phyloP scores from a whole-genome alignment of 1,284 basidiomycete genomes.

The Tausonia pullulans region DNA sequence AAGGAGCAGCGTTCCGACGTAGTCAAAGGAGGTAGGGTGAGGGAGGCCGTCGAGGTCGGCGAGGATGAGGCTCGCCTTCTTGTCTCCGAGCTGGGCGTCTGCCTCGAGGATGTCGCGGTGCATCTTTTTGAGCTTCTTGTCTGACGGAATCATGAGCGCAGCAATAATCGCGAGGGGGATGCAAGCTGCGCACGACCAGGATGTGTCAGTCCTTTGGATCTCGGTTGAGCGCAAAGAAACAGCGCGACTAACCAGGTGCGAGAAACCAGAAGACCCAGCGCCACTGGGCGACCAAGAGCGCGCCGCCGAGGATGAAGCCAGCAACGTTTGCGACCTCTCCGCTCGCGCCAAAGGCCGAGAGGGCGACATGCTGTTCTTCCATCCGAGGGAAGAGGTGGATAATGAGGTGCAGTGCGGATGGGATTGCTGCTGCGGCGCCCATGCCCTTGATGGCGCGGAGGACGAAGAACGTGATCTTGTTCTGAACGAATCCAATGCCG shows the following conservation, averaged over 20 bases:
- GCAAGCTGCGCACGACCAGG: neutral
- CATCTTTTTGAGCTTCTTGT: neutral
- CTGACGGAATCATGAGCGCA: neutral
- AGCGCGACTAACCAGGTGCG: neutral
- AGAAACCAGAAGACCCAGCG: constrained; percentile 16
- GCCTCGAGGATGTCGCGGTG: neutral
- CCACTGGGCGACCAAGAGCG: constrained; percentile 27
- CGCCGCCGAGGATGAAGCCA: constrained; percentile 19
- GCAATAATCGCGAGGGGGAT: neutral
- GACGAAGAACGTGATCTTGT: neutral
- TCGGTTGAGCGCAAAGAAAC: no score
- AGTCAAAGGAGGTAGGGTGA: constrained; percentile 19
- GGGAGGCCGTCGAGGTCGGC: neutral
- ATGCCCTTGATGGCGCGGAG: constrained; percentile 1
- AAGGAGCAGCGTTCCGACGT: constrained; percentile 26
- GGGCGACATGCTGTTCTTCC: constrained; percentile 25
- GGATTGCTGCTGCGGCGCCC: constrained; percentile 4
- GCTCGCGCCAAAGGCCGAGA: constrained; percentile 24
- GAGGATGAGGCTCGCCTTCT: neutral
- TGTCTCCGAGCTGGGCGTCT: neutral
- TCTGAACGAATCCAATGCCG: neutral
- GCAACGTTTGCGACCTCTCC: constrained; percentile 20
- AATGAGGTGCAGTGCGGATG: constrained; percentile 15
- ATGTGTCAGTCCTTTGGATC: no score
- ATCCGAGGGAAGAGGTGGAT: constrained; percentile 31